Evolutionary conservation across 345 rosid species (phyloP).

Genomic region (Rhizophora mangle): DNA sequence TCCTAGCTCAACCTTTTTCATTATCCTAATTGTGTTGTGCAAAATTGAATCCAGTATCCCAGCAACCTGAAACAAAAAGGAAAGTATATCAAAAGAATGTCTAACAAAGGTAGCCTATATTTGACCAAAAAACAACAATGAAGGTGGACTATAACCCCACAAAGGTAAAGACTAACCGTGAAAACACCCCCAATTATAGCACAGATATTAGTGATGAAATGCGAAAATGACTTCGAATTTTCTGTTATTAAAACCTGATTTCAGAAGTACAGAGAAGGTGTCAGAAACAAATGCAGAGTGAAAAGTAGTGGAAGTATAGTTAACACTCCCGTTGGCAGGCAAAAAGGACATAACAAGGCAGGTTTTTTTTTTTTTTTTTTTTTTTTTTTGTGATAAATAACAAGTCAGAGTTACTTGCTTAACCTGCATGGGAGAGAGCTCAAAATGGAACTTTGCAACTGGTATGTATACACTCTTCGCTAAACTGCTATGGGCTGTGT

Average conservation of each 20-base stretch:
- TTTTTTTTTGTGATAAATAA: not conserved
- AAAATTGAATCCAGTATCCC: slow-evolving; percentile 88
- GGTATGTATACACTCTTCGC: slow-evolving; percentile 70
- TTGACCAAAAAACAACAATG: no score
- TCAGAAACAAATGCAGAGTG: not conserved
- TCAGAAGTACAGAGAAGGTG: not conserved
- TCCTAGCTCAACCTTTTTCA: slow-evolving; percentile 91
- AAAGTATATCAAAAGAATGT: not conserved
- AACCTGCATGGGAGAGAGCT: slow-evolving; percentile 99
- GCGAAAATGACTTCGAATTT: slow-evolving; percentile 77
- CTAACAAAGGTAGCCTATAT: no score
- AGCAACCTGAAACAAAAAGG: slow-evolving; percentile 67
- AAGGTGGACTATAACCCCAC: not conserved
- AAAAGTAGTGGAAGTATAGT: not conserved
- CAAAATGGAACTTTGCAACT: slow-evolving; percentile 82
- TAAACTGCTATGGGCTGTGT: slow-evolving; percentile 94
- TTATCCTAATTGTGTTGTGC: slow-evolving; percentile 74
- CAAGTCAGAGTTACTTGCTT: not conserved
- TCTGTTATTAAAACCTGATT: slow-evolving; percentile 80
- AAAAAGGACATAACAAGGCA: no score
- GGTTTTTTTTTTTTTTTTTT: no score
- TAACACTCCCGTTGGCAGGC: not conserved
- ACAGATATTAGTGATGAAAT: slow-evolving; percentile 88
- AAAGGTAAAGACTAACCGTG: slow-evolving; percentile 61
- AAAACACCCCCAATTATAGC: slow-evolving; percentile 97